Conservation (phyloP, 2,329 filamentous ascomycete species). For the Botrytis hyacinthi region DNA sequence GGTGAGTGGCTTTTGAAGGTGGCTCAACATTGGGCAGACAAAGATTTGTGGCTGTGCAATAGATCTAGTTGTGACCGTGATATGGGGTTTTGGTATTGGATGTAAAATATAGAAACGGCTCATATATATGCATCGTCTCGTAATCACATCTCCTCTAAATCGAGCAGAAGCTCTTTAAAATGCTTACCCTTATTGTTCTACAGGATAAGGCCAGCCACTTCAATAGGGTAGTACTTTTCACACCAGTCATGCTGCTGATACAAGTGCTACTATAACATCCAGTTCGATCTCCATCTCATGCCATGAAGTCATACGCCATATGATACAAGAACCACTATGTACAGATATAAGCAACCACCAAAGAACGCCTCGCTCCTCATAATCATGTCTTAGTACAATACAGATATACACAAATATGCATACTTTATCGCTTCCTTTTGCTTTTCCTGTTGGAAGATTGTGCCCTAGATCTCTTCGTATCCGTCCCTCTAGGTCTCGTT, state of each 20-base stretch:
- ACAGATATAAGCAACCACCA: not conserved
- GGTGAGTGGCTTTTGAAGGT: not conserved
- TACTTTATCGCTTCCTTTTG: slow-evolving; percentile 33
- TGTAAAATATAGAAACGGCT: not conserved
- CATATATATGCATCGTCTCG: not conserved
- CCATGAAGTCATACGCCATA: slow-evolving; percentile 1
- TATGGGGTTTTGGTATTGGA: not conserved
- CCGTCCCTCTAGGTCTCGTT: slow-evolving; percentile 32
- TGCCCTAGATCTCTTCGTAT: slow-evolving; percentile 28
- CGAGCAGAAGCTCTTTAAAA: not conserved
- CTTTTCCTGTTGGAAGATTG: slow-evolving; percentile 32
- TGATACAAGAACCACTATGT: not conserved
- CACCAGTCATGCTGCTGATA: not conserved
- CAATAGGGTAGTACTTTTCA: not conserved
- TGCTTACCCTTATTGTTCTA: not conserved
- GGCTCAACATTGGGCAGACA: not conserved
- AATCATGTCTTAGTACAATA: not conserved
- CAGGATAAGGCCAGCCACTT: not conserved
- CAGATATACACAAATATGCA: not conserved
- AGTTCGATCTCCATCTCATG: not conserved
- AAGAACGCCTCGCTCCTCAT: slow-evolving; percentile 8
- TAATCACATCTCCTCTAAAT: not conserved
- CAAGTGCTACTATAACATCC: not conserved
- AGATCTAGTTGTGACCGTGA: not conserved
- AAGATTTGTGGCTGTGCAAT: slow-evolving; percentile 4